Base-by-base conservation (phyloP, 192 early-diverging fungal genomes). In the Chytriomyces hyalinus region DNA sequence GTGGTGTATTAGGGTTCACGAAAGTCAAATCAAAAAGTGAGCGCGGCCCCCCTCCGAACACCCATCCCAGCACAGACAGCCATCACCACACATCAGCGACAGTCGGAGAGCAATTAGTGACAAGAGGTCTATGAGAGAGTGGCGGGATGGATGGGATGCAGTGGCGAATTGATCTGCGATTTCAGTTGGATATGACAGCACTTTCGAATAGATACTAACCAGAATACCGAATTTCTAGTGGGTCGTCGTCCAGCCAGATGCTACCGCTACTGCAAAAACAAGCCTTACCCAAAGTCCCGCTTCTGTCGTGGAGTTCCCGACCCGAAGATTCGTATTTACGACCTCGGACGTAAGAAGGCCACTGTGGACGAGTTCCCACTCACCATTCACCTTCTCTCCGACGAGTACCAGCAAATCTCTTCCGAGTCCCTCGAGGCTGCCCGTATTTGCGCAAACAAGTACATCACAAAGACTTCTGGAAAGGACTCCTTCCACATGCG, bases 401-500 rank as follows among this genome's bases (percentile, higher is more conserved):
- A 98, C 88, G 97, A 99, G 83, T 92, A 95, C 89, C 92, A 99
- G 88, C 97, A 99, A 81, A 91, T 97, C 80, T 96, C 97, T n/a
- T 94, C 95, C 80, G 97, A 99, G 90, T 96, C 96, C 49, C 91
- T 99, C 46, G 97, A 99, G 85, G 97, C 97, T 68, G 96, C 95
- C 61, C 97, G 97, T 89, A 97, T 99, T 79, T 94, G 91, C 80
- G 91, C 92, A 80, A 99, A 99, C 93, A 98, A 98, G 92, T 99
- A 97, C 91, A 97, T 99, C 77, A 87, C 92, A 86, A 99, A 99
- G 91, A 84, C 84, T 65, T 89, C 96, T 44, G 97, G 97, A 65
- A 99, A 99, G 91, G 97, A 98, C 82, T 95, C 96, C 59, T 99
- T 98, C 96, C 97, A 99, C 88, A 88, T 99, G 93, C 92, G 97